A percentile compares a stretch with the other conserved stretches of the same genome.
Evolutionary conservation across 2,329 filamentous ascomycete genomes (phyloP).

Genomic region (Lojkania enalia): DNA sequence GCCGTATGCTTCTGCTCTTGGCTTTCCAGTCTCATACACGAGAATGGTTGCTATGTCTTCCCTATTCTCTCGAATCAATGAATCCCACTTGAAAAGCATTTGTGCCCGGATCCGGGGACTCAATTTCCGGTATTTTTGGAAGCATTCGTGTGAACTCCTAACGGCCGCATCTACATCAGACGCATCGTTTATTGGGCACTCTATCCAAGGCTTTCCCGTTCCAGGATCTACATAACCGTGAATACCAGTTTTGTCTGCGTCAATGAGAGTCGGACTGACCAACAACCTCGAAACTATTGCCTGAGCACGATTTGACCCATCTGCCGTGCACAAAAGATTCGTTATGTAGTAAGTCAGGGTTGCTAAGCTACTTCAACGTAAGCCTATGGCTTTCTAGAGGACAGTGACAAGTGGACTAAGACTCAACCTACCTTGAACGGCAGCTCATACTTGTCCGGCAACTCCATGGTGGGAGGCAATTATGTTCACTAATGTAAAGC

Average conservation of each 20-base stretch:
- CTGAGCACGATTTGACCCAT: conserved; percentile 60
- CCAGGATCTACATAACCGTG: conserved; percentile 51
- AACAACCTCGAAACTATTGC: conserved; percentile 60
- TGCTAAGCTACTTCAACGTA: conserved; percentile 51
- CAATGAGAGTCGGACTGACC: conserved; percentile 40
- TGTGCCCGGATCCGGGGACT: conserved; percentile 65
- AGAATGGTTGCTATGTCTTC: conserved; percentile 66
- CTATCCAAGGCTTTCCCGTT: conserved; percentile 54
- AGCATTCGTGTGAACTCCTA: conserved; percentile 62
- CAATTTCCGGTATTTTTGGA: conserved; percentile 61
- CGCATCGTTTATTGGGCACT: conserved; percentile 52
- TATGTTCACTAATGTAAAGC: too few relatives aligned
- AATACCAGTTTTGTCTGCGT: conserved; percentile 4
- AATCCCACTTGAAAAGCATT: conserved; percentile 67
- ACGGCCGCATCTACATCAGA: conserved; percentile 66
- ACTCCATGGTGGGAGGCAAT: conserved; percentile 7
- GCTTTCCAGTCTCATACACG: conserved; percentile 62
- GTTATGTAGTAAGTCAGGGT: conserved; percentile 58
- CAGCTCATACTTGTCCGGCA: conserved; percentile 34
- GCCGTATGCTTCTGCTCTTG: conserved; percentile 55
- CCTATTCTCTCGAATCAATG: conserved; percentile 63
- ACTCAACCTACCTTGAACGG: conserved; percentile 48
- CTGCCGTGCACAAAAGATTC: conserved; percentile 58
- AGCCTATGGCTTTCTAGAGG: neutral
- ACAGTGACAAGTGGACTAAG: neutral